Base-by-base conservation (phyloP, 2,329 filamentous ascomycete genomes). In the Rutstroemia sp. region DNA sequence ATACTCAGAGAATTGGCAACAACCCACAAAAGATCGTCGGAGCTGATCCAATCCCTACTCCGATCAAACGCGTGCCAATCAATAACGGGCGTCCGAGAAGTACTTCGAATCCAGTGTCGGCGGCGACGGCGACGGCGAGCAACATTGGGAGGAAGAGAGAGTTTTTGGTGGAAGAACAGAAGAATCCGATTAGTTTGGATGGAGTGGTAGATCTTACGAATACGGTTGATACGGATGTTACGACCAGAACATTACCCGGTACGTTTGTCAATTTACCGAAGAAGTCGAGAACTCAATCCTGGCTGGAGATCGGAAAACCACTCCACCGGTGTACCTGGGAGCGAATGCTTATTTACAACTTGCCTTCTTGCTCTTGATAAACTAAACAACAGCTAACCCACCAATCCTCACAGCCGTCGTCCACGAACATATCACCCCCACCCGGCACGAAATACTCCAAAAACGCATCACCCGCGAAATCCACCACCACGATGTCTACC, bases 401-500 rank as follows among this genome's bases (percentile, higher is more conserved):
- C 6, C 14, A 47, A 41, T 19, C 14, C 34, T 27, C 57, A 51
- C 63, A 78, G 76, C 75, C 58, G 77, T 80, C 18, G 74, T 71
- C 1, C 77, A 81, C 58, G 77, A 82, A 61, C 70, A 72, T 0
- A 67, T 80, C 41, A 70, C 71, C 16, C 71, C 73, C 3, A 65
- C 72, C 14, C 64, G 71, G 10, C 77, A 77, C 58, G 70, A 79
- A 49, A 70, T 80, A 46, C 64, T 72, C 16, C 70, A 79, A 60
- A 73, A 79, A 61, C 62, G 64, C 21, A 75, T 80, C 51, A 75
- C 73, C 6, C 75, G 77, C 39, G 79, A 81, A 58, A 78, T 79
- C 37, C 79, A 82, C 67, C 75, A 75, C 37, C 73, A 81, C 64
- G 74, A 80, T 59, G 66, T 78, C 38, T 76, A 74, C 61, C 77